Evolutionary conservation across 805 yeast species (phyloP).

Genomic region (Phaffomyces opuntiae): DNA sequence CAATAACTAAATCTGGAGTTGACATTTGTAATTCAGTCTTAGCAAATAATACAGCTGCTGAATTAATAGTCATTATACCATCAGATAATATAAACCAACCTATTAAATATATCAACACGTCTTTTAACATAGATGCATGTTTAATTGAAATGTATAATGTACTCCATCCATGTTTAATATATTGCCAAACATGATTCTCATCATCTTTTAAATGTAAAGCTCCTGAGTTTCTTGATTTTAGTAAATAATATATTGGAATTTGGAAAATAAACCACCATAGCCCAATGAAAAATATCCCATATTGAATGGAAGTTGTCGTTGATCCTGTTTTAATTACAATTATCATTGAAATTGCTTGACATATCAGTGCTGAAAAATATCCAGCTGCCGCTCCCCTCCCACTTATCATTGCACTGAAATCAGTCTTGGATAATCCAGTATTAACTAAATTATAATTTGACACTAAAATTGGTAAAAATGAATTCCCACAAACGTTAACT

Average conservation of each 20-base stretch:
- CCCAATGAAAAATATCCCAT: conserved; percentile 60
- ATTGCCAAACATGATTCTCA: conserved; percentile 20
- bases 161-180: conserved; percentile 54
- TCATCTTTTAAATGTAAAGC: conserved; percentile 21
- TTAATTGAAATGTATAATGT: conserved; percentile 48
- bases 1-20: conserved; percentile 54
- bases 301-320: conserved; percentile 38
- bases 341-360: conserved; percentile 53
- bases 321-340: conserved; percentile 37
- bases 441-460: conserved; percentile 26
- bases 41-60: conserved; percentile 73
- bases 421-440: conserved; percentile 21
- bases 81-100: conserved; percentile 80
- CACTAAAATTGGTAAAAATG: conserved; percentile 59
- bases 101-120: conserved; percentile 55
- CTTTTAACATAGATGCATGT: conserved; percentile 53
- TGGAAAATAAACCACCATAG: conserved; percentile 75
- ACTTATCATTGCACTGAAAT: conserved; percentile 43
- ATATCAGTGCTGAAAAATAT: conserved; percentile 59
- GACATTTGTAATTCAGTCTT: conserved; percentile 63
- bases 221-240: conserved; percentile 40
- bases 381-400: conserved; percentile 71
- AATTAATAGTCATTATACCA: conserved; percentile 69
- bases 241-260: conserved; percentile 44
- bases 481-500: conserved; percentile 73